These are phyloP conservation scores for Microbotryum intermedium DNA, from an alignment of 1,284 basidiomycete species.

Conservation along the genomic window DNA sequence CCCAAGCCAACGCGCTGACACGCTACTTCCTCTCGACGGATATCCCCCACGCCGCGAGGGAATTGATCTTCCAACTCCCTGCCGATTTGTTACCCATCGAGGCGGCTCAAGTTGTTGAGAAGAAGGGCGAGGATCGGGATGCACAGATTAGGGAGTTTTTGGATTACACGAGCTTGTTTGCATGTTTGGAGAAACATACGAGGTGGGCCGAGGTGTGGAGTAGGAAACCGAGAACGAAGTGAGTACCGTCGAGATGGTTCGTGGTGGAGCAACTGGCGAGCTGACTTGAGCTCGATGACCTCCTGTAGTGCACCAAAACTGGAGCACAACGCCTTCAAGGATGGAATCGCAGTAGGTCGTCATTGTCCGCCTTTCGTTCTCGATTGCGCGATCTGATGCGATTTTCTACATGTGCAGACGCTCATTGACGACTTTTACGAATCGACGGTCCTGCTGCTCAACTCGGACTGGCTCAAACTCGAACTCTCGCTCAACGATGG, in stretches of 20 bases:
- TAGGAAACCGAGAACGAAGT: constrained; percentile 45
- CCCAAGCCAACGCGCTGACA: constrained; percentile 73
- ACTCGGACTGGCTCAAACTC: constrained; percentile 46
- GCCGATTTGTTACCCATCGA: constrained; percentile 48
- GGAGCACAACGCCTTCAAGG: constrained; percentile 12
- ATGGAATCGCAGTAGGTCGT: constrained; percentile 8
- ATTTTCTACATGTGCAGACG: constrained; percentile 2
- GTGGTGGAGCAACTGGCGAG: constrained; percentile 16
- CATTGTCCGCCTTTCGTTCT: not conserved
- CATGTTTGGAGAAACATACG: constrained; percentile 25
- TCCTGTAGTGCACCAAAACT: constrained; percentile 6
- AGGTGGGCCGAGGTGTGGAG: constrained; percentile 29
- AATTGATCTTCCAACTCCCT: constrained; percentile 58
- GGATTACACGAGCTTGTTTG: constrained; percentile 44
- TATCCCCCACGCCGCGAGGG: constrained; percentile 59
- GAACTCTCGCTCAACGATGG: constrained; percentile 15
- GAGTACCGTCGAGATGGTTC: constrained; percentile 5
- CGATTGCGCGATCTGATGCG: not conserved
- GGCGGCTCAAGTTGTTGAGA: constrained; percentile 28
- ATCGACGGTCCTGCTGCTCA: constrained; percentile 42
- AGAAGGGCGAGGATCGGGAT: constrained; percentile 45
- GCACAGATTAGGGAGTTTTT: constrained; percentile 44
- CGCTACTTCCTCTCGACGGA: constrained; percentile 76
- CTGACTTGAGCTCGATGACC: not conserved
- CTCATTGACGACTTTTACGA: constrained; percentile 41